Percentiles rank a stretch among this genome's conserved stretches.
Evolutionary conservation across 1,139 yeast genomes (phyloP).

Genomic region (Blastobotrys elegans): DNA sequence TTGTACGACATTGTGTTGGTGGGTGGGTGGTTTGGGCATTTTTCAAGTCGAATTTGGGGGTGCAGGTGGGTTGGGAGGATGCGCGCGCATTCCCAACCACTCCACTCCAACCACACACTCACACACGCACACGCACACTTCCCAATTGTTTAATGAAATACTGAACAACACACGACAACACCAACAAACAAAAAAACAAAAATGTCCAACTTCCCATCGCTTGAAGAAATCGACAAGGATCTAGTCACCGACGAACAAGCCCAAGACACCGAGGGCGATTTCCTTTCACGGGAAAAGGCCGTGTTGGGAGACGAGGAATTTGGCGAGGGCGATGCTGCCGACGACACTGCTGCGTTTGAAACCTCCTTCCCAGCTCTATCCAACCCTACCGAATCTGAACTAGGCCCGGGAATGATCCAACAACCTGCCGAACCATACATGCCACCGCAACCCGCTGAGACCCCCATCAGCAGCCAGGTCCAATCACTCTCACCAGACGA

Average conservation of each 20-base stretch:
- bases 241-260: slow-evolving; percentile 18
- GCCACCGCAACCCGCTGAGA: slow-evolving; percentile 26
- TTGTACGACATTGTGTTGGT: slow-evolving; percentile 51
- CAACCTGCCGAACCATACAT: slow-evolving; percentile 30
- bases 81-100: too few relatives aligned
- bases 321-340: slow-evolving; percentile 46
- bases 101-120: too few relatives aligned
- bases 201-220: slow-evolving; percentile 74
- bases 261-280: slow-evolving; percentile 45
- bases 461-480: slow-evolving; percentile 10
- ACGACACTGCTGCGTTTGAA: slow-evolving; percentile 42
- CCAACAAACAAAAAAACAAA: neutral
- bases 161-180: slow-evolving; percentile 1
- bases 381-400: slow-evolving; percentile 8
- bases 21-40: too few relatives aligned
- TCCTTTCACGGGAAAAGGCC: slow-evolving; percentile 79
- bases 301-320: slow-evolving; percentile 66
- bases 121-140: too few relatives aligned
- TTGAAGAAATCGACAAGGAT: slow-evolving; percentile 47
- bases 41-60: too few relatives aligned
- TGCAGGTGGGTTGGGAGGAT: too few relatives aligned
- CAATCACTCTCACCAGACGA: slow-evolving; percentile 31
- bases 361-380: slow-evolving; percentile 31
- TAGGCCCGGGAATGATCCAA: slow-evolving; percentile 27
- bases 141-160: too few relatives aligned